These are phyloP conservation scores for Solanum corneliomulleri DNA, from an alignment of 257 asterid species.

Conservation along the genomic window DNA sequence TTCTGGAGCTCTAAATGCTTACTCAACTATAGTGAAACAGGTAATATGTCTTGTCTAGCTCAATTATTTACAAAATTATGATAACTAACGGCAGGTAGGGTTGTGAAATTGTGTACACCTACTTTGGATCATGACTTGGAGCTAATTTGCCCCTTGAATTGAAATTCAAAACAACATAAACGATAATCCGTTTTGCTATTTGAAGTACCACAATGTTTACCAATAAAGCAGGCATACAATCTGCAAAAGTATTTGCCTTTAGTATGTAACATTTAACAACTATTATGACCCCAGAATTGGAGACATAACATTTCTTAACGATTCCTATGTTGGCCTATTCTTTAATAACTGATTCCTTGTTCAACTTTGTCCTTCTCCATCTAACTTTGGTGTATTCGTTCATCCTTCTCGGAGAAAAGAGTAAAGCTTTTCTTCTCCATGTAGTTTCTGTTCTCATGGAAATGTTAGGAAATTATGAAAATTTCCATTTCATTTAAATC, in stretches of 20 bases:
- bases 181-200: not conserved
- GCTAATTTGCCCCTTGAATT: not conserved
- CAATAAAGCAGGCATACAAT: not conserved
- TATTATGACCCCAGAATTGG: not conserved
- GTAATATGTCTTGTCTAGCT: constrained; percentile 20
- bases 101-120: not conserved
- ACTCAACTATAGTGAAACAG: constrained; percentile 78
- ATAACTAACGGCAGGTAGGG: not conserved
- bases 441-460: not conserved
- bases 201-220: not conserved
- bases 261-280: not conserved
- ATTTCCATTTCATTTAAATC: not conserved
- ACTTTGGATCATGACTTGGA: not conserved
- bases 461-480: not conserved
- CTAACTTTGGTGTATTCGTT: not conserved
- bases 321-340: not conserved
- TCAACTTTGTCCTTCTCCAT: not conserved
- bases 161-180: not conserved
- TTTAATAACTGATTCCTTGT: constrained; percentile 1
- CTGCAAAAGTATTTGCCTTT: not conserved
- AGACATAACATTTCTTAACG: not conserved
- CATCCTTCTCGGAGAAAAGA: not conserved
- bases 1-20: constrained; percentile 91
- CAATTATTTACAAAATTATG: not conserved
- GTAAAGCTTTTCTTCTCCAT: not conserved